Percentiles rank a stretch among this genome's conserved stretches.
Evolutionary conservation across 139 green algal species (phyloP).

Genomic region (Tetradesmus lagerheimii): DNA sequence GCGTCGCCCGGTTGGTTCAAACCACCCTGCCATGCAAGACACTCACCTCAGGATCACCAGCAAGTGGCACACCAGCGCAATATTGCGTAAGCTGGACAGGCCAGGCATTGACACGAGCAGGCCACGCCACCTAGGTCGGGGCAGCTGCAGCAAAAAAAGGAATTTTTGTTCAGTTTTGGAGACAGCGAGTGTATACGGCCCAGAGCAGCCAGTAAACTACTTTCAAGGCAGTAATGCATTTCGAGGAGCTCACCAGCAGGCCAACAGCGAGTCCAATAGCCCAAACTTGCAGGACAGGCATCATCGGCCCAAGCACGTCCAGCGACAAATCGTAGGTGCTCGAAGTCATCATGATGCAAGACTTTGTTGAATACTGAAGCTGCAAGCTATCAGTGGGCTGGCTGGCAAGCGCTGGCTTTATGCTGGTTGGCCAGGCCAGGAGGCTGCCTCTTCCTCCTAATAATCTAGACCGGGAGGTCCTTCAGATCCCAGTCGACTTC

Average conservation of each 20-base stretch:
- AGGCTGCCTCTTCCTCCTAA: not conserved
- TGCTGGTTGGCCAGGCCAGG: not conserved
- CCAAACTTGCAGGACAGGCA: conserved; percentile 50
- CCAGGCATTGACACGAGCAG: conserved; percentile 3
- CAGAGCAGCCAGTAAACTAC: not conserved
- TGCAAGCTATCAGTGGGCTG: not conserved
- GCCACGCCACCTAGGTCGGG: conserved; percentile 61
- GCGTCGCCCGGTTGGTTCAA: not conserved
- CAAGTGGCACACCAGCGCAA: not conserved
- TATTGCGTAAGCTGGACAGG: conserved; percentile 5
- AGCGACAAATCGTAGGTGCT: conserved; percentile 2
- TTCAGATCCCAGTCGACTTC: not conserved
- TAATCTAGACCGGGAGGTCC: not conserved
- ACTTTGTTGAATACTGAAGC: not conserved
- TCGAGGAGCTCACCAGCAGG: conserved; percentile 43
- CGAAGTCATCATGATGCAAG: not conserved
- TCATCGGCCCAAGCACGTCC: not conserved
- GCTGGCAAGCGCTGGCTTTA: not conserved
- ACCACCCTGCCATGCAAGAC: not conserved
- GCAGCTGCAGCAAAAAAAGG: conserved; percentile 58
- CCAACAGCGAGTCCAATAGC: conserved; percentile 48
- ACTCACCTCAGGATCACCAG: conserved; percentile 55
- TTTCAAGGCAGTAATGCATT: not conserved
- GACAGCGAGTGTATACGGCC: not conserved
- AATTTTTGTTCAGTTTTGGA: not conserved